A percentile compares a stretch with the other conserved stretches of the same genome.
phyloP scores from a whole-genome alignment of 768 basidiomycete species.

The Gyrodon lividus region DNA sequence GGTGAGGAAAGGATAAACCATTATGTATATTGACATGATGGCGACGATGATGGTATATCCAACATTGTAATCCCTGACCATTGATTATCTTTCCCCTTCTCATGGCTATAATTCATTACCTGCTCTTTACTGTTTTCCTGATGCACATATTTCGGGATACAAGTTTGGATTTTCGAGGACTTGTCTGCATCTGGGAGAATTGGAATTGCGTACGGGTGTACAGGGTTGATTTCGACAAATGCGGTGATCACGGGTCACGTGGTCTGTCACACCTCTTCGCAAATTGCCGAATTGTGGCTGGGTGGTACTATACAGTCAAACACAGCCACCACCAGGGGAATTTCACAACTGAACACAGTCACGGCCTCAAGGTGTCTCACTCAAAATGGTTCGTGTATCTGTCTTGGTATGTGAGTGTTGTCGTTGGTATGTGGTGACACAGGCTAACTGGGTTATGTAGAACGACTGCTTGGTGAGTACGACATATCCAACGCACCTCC shows the following conservation, averaged over 20 bases:
- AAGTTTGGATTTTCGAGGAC: slow-evolving; percentile 22
- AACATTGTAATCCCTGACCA: too few species aligned
- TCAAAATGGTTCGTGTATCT: slow-evolving; percentile 84
- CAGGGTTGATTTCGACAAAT: too few species aligned
- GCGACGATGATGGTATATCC: too few species aligned
- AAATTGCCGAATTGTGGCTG: neutral
- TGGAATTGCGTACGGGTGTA: neutral
- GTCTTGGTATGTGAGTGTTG: slow-evolving; percentile 58
- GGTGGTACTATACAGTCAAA: neutral
- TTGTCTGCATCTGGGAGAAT: slow-evolving; percentile 24
- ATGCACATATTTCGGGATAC: slow-evolving; percentile 33
- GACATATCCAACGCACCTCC: neutral
- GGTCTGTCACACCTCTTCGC: neutral
- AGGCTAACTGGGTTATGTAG: slow-evolving; percentile 8
- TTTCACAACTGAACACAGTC: slow-evolving; percentile 53
- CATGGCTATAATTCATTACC: too few species aligned
- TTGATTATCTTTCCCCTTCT: too few species aligned
- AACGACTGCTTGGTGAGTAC: slow-evolving; percentile 60
- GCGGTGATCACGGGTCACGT: too few species aligned
- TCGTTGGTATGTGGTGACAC: neutral
- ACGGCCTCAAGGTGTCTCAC: slow-evolving; percentile 11
- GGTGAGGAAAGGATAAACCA: too few species aligned
- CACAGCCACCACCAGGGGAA: neutral
- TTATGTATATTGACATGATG: too few species aligned
- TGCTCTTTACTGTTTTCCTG: too few species aligned